phyloP scores from a whole-genome alignment of 2,329 filamentous ascomycete species.

The Rhynchosporium agropyri region DNA sequence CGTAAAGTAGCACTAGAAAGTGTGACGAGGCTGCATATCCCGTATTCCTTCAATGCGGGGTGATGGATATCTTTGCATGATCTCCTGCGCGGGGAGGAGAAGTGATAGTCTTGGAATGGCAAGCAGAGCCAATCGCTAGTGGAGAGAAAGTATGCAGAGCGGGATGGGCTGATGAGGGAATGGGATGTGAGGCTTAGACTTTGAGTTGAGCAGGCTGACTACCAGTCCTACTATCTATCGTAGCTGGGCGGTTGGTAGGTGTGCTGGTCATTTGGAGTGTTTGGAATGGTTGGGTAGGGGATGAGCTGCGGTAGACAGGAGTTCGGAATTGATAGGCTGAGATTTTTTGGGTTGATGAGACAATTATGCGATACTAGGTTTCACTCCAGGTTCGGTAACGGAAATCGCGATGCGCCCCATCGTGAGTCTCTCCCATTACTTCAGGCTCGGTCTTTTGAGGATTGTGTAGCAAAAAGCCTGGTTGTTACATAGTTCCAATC shows the following conservation, averaged over 20 bases:
- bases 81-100: neutral
- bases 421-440: no score
- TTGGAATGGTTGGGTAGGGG: neutral
- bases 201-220: neutral
- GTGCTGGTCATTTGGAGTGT: neutral
- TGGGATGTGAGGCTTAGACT: neutral
- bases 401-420: neutral
- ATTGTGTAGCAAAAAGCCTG: no score
- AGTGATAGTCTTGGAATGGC: neutral
- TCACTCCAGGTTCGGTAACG: neutral
- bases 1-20: neutral
- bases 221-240: no score
- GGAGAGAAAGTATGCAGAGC: neutral
- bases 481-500: no score
- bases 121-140: neutral
- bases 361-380: neutral
- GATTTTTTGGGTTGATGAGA: neutral
- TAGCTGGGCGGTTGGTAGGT: neutral
- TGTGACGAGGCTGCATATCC: conserved; percentile 5
- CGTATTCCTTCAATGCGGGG: neutral
- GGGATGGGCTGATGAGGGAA: neutral
- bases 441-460: no score
- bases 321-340: neutral
- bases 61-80: neutral
- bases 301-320: neutral